Conservation (phyloP, 345 rosid species). For the Melaleuca quinquenervia region DNA sequence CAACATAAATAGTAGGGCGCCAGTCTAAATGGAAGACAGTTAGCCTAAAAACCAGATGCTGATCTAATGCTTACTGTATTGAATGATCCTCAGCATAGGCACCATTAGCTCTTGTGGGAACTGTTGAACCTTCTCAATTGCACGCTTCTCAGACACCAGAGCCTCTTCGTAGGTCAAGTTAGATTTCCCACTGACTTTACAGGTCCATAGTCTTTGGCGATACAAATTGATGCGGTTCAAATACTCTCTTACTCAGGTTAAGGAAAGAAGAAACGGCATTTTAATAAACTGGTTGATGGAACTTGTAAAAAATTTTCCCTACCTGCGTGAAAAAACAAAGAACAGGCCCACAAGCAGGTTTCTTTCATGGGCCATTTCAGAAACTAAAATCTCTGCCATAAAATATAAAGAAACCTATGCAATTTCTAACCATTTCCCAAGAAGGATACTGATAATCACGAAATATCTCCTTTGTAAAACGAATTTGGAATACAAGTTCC, state of each 20-base stretch:
- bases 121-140: slow-evolving; percentile 63
- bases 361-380: neutral
- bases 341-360: neutral
- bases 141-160: slow-evolving; percentile 73
- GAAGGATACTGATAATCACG: slow-evolving; percentile 80
- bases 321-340: neutral
- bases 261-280: slow-evolving; percentile 21
- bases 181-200: slow-evolving; percentile 73
- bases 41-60: neutral
- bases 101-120: slow-evolving; percentile 61
- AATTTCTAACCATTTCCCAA: neutral
- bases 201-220: slow-evolving; percentile 73
- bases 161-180: slow-evolving; percentile 95
- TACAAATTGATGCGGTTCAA: slow-evolving; percentile 73
- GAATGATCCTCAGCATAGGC: slow-evolving; percentile 58
- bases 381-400: neutral
- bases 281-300: neutral
- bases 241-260: slow-evolving; percentile 43
- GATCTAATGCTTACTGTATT: slow-evolving; percentile 53
- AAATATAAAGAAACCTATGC: neutral
- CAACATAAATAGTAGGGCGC: neutral
- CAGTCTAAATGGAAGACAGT: neutral
- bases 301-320: neutral
- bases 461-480: slow-evolving; percentile 88
- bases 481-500: slow-evolving; percentile 79